Conservation (phyloP, 192 early-diverging fungal genomes). For the Anaeromyces robustus region DNA sequence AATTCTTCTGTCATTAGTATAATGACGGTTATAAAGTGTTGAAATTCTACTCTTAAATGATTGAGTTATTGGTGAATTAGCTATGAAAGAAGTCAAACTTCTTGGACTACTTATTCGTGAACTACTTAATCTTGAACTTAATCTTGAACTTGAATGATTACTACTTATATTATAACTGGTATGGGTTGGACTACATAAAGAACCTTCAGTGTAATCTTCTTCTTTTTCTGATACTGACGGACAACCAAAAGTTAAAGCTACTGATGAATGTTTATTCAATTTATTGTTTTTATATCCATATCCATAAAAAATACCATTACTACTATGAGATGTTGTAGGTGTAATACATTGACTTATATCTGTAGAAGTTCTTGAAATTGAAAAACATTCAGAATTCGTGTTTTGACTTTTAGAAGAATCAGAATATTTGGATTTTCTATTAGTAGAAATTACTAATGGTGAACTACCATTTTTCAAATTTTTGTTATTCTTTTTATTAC, state of each 20-base stretch:
- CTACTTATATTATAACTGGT: background rate
- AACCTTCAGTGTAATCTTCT: background rate
- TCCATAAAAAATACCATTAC: background rate
- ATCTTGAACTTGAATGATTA: background rate
- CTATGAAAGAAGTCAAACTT: background rate
- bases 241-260: background rate
- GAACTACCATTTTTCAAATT: background rate
- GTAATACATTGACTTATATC: background rate
- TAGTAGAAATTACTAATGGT: background rate
- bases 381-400: background rate
- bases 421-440: background rate
- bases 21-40: too few relatives aligned
- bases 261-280: background rate
- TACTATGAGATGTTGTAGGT: background rate
- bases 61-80: background rate
- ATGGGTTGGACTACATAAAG: background rate
- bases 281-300: background rate
- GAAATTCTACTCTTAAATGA: background rate
- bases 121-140: background rate
- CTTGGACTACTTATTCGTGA: background rate
- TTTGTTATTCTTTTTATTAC: background rate
- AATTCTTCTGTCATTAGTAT: too few relatives aligned
- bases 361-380: background rate
- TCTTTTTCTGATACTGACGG: background rate
- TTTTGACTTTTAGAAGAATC: background rate